Evolutionary conservation across 2,329 filamentous ascomycete species (phyloP), one percentile per base, ranked within the genome.

Genomic region (Aphanoascus verrucosus): DNA sequence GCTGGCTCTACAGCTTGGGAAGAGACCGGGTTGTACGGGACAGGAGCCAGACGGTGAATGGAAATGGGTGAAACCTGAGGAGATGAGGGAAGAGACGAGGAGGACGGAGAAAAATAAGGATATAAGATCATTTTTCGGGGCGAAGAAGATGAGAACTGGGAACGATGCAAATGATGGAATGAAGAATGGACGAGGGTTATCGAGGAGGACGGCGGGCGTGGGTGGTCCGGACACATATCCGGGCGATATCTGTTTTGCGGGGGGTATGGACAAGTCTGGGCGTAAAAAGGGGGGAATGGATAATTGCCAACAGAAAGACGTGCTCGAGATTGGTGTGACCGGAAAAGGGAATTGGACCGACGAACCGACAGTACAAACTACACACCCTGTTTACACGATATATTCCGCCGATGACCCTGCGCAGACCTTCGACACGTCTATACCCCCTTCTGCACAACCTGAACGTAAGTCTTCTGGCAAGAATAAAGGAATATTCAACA

Each of bases 401-500:
- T 28, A n/a, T 28, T 28, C 23, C 23, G 19, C 12, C 11, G 17
- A 4, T 31, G 8, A 15, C n/a, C 12, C 44, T 11, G 11, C 20
- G 20, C 12, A 46, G 7, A 2, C 17, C 37, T 15, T n/a, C 14
- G 34, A 7, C 15, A 17, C 14, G 4, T 20, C 15, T 20, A 37
- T 23, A 12, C 5, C 17, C 2, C 14, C 9, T 37, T 37, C 41
- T 1, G 31, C 19, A 7, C 17, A 28, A 11, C 31, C 28, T n/a
- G 15, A 31, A 1, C 15, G 14, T n/a, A 5, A n/a, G 14, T 65
- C 61, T 59, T 63, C 57, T 62, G 72, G 12, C 7, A 28, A 28
- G 7, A 19, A 41, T 32, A 56, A 56, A 32, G 45, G 52, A n/a
- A 78, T 94, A 51, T 90, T 96, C 65, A 70, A 79, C 43, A 80